Evolutionary conservation across 1,284 basidiomycete genomes (phyloP), one percentile per base, ranked within the genome.

Genomic region (Entoloma clypeatum): DNA sequence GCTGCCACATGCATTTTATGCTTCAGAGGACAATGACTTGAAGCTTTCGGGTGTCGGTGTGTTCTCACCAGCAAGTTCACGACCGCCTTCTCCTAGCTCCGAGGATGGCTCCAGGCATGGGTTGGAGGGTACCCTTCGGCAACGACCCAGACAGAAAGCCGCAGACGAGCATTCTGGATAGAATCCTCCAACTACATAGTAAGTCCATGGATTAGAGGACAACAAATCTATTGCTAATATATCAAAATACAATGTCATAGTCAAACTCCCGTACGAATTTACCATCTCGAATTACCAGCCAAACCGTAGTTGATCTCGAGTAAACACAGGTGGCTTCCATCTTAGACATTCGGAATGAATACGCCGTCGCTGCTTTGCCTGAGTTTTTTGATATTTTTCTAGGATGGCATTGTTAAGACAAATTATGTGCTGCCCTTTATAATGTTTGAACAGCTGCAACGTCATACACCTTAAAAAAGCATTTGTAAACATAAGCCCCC

Each of bases 261-360:
- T n/a, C n/a, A n/a, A 34, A 32, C 47, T 43, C 39, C 42, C 14
- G 38, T 22, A 23, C 38, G 29, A 16, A 43, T 18, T 19, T 27
- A 39, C 24, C 36, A 33, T 30, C 7, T 26, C 16, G 13, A 13
- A 47, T 60, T 74, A 89, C 77, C 83, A 93, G 24, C 90, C 92
- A 56, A 93, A 93, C 41, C 91, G 77, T 41, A 94, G 71, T 64
- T 94, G 91, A 52, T 92, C 89, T 52, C 91, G 76, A 45, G 86
- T 91, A 69, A 93, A 94, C 17, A 88, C 83, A 3, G 90, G 91
- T 40, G 96, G 96, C 59, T 92, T 96, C 96, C 96, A 99, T 50
- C 75, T 74, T 47, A 99, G 71, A 57, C 74, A 73, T 41, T 87
- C 81, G 11, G 95, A 74, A 51, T 90, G 76, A 53, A 99, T 96